Conservation (phyloP, 2,329 filamentous ascomycete species). For the Phoma herbarum region DNA sequence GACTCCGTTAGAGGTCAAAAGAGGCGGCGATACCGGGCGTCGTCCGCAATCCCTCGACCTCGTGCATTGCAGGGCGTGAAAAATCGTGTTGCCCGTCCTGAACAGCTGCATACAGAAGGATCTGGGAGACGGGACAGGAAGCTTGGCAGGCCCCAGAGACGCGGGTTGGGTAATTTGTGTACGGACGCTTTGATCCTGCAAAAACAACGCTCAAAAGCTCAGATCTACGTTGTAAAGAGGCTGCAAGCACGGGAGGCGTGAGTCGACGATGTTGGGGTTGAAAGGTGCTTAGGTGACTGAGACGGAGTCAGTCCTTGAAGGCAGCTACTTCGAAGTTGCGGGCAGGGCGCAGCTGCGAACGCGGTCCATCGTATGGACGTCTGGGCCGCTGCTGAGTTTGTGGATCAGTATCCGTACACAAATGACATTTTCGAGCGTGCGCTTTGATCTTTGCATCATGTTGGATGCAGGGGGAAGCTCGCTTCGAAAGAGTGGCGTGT, state of each 20-base stretch:
- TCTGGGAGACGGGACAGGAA: neutral
- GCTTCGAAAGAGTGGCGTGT: neutral
- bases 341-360: neutral
- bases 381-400: neutral
- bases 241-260: neutral
- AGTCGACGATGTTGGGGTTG: neutral
- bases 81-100: neutral
- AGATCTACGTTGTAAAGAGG: neutral
- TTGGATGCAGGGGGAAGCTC: neutral
- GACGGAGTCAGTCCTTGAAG: neutral
- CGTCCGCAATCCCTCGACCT: neutral
- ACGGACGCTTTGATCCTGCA: neutral
- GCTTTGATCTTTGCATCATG: neutral
- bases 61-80: neutral
- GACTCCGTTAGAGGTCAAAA: neutral
- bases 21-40: too few species aligned
- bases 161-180: neutral
- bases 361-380: neutral
- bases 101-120: neutral
- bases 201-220: neutral
- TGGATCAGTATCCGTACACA: neutral
- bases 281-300: neutral
- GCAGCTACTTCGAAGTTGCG: neutral
- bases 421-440: too few species aligned
- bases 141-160: neutral